Evolutionary conservation across 305 asterid species (phyloP).

Genomic region (Fraxinus xanthoxyloides): DNA sequence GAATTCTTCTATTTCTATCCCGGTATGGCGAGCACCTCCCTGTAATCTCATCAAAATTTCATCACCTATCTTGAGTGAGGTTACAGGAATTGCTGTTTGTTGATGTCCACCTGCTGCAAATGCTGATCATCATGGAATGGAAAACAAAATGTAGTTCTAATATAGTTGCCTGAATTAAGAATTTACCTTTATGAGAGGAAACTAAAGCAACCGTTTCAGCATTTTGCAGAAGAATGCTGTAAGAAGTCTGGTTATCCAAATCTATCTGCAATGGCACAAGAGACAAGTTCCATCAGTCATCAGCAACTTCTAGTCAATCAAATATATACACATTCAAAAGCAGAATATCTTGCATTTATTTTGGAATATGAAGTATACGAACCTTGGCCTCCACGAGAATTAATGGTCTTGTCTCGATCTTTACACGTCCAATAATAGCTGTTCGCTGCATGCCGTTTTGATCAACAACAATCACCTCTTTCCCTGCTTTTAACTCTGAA

Average conservation of each 20-base stretch:
- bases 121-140: slow-evolving; percentile 7
- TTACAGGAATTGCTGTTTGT: slow-evolving; percentile 55
- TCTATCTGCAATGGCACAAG: slow-evolving; percentile 40
- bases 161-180: neutral
- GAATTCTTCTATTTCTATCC: slow-evolving; percentile 77
- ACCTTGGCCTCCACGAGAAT: slow-evolving; percentile 86
- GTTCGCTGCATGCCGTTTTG: slow-evolving; percentile 73
- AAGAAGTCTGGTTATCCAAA: slow-evolving; percentile 37
- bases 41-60: slow-evolving; percentile 60
- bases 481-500: slow-evolving; percentile 75
- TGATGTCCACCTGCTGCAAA: slow-evolving; percentile 35
- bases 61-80: slow-evolving; percentile 69
- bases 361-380: slow-evolving; percentile 13
- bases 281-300: slow-evolving; percentile 12
- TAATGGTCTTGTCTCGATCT: slow-evolving; percentile 80
- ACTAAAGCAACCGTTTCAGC: slow-evolving; percentile 85
- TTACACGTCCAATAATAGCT: slow-evolving; percentile 80
- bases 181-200: slow-evolving; percentile 51
- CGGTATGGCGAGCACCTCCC: slow-evolving; percentile 89
- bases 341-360: neutral
- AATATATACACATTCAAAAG: neutral
- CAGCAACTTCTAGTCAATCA: neutral
- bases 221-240: slow-evolving; percentile 75
- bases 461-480: slow-evolving; percentile 71
- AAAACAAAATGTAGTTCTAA: neutral